Evolutionary conservation across 2,329 filamentous ascomycete species (phyloP), one percentile per base, ranked within the genome.

Genomic region (Botrytis paeoniae): DNA sequence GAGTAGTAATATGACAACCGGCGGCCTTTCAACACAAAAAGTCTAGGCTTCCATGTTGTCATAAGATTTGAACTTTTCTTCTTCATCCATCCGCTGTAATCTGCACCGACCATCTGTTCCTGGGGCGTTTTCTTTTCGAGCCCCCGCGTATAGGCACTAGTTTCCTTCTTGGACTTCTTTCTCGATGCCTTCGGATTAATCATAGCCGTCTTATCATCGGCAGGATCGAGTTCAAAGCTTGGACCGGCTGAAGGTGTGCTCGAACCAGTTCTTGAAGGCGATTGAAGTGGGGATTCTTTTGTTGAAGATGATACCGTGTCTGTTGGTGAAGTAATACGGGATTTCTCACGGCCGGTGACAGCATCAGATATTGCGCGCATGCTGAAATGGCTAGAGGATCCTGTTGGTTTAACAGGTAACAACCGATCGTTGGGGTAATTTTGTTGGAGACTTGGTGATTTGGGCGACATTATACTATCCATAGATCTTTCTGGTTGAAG

Each of bases 61-160:
- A 99, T 97, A 48, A 98, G 86, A 79, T 95, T 96, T 1, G 94
- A 95, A 74, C 94, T 97, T 83, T 97, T 95, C 87, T 99, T 99
- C 86, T 96, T 98, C 96, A 99, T 99, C 96, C 96, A 99, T 1
- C 96, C 96, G 79, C 92, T 95, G 81, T 97, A 98, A 80, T 99
- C 95, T 72, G 94, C 95, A 75, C 89, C 90, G 75, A 90, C 85
- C 82, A 97, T 96, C 74, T 95, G 94, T 80, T 97, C 93, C 72
- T 90, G 86, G 0, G 96, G 96, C 0, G 89, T 84, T 74, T 95
- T 92, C 82, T 95, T 94, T 78, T 93, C 88, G 59, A 98, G 84
- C 0, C 96, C 96, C 43, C 93, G 91, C 29, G 91, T 93, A 82
- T 98, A 99, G 0, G 96, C 96, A 79, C 95, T 98, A 0, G 96